A percentile compares a stretch with the other conserved stretches of the same genome.
Evolutionary conservation across 1,139 yeast genomes (phyloP).

Genomic region (Zygosaccharomyces sapae): DNA sequence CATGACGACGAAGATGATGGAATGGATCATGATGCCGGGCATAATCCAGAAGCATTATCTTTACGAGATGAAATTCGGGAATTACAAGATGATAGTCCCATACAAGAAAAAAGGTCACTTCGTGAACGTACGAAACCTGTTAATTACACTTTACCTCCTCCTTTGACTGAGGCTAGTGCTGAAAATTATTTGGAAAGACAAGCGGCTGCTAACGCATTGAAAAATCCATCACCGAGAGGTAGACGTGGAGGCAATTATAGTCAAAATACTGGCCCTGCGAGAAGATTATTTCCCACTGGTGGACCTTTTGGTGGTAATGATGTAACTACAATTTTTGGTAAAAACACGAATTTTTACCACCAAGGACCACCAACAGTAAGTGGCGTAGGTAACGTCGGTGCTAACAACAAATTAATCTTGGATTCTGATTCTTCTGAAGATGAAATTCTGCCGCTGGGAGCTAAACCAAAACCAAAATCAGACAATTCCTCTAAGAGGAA

Average conservation of each 20-base stretch:
- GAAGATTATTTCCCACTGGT: constrained; percentile 84
- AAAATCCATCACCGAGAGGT: constrained; percentile 33
- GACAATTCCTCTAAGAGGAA: constrained; percentile 24
- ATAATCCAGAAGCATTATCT: constrained; percentile 23
- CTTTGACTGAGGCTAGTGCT: constrained; percentile 45
- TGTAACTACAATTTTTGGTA: constrained; percentile 69
- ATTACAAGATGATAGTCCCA: constrained; percentile 40
- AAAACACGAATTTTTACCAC: constrained; percentile 46
- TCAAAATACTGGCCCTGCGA: constrained; percentile 40
- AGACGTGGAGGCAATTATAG: constrained; percentile 36
- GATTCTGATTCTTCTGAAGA: constrained; percentile 77
- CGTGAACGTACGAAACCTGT: constrained; percentile 70
- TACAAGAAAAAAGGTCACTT: constrained; percentile 52
- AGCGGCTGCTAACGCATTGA: constrained; percentile 18
- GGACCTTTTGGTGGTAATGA: constrained; percentile 97
- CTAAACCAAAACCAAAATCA: constrained; percentile 27
- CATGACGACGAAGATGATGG: constrained; percentile 9
- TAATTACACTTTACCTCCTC: constrained; percentile 85
- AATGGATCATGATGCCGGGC: neutral
- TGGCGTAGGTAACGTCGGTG: constrained; percentile 36
- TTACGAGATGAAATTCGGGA: constrained; percentile 42
- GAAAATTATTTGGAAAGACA: constrained; percentile 17
- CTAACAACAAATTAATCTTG: constrained; percentile 28
- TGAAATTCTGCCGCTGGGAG: constrained; percentile 41
- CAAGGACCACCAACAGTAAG: constrained; percentile 35